Conservation (phyloP, 257 asterid species). For the Nicotiana tomentosiformis region DNA sequence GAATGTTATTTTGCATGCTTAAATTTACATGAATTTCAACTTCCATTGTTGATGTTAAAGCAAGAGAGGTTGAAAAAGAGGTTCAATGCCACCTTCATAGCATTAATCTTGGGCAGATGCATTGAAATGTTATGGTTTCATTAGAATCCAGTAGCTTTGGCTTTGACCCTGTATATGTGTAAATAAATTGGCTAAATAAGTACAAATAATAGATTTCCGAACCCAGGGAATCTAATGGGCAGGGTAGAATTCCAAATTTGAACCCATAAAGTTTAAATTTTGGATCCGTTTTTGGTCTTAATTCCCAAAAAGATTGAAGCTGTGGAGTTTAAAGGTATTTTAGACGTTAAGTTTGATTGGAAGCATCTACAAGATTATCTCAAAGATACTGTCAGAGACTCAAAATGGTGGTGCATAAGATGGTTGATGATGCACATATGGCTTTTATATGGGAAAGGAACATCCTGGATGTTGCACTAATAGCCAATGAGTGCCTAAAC, state of each 20-base stretch:
- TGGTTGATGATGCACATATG: not conserved
- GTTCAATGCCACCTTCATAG: not conserved
- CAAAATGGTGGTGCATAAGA: not conserved
- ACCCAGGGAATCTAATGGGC: too few species aligned
- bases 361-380: not conserved
- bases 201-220: too few species aligned
- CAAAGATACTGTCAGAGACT: not conserved
- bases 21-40: not conserved
- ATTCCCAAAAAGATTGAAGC: not conserved
- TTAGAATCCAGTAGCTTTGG: too few species aligned
- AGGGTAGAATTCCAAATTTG: too few species aligned
- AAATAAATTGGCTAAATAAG: too few species aligned
- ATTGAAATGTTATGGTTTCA: too few species aligned
- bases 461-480: not conserved
- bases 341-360: not conserved
- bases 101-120: not conserved
- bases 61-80: not conserved
- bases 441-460: not conserved
- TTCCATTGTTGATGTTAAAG: not conserved
- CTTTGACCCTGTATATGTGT: too few species aligned
- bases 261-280: too few species aligned
- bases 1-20: not conserved
- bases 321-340: not conserved
- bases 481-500: not conserved
- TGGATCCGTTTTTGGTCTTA: not conserved